Conservation (phyloP, 1,284 basidiomycete species). For the Farysia itapuensis region DNA sequence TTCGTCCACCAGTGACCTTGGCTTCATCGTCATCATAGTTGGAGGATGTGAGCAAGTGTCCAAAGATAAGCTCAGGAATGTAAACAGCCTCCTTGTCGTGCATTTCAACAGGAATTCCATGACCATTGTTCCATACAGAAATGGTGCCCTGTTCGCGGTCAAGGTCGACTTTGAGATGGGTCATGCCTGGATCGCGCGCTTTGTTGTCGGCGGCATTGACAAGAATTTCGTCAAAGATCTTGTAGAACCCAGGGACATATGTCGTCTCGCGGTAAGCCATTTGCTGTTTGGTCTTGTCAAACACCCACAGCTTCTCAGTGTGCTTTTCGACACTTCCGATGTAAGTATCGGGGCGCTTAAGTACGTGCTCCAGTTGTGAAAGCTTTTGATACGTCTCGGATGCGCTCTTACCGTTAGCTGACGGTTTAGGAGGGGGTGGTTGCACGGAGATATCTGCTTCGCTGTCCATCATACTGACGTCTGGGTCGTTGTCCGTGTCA, state of each 20-base stretch:
- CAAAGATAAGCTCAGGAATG: slow-evolving; percentile 98
- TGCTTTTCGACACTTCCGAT: slow-evolving; percentile 67
- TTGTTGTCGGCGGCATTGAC: slow-evolving; percentile 99
- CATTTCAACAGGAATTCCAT: slow-evolving; percentile 92
- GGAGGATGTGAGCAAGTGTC: slow-evolving; percentile 89
- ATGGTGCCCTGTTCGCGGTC: slow-evolving; percentile 82
- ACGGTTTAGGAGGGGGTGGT: slow-evolving; percentile 14
- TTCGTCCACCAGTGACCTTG: slow-evolving; percentile 96
- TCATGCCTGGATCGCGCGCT: slow-evolving; percentile 63
- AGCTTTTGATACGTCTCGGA: slow-evolving; percentile 95
- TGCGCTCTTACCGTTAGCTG: slow-evolving; percentile 69
- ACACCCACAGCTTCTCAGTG: slow-evolving; percentile 58
- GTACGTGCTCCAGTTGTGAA: slow-evolving; percentile 92
- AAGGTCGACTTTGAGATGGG: slow-evolving; percentile 65
- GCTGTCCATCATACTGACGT: slow-evolving; percentile 61
- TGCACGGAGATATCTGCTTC: slow-evolving; percentile 30
- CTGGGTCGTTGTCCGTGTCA: slow-evolving; percentile 57
- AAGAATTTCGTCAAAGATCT: slow-evolving; percentile 98
- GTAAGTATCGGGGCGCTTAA: slow-evolving; percentile 96
- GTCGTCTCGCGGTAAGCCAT: slow-evolving; percentile 69
- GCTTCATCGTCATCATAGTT: slow-evolving; percentile 99
- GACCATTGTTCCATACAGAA: slow-evolving; percentile 92
- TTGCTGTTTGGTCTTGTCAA: slow-evolving; percentile 46
- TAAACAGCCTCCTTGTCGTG: slow-evolving; percentile 90
- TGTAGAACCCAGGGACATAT: slow-evolving; percentile 97